phyloP scores from a whole-genome alignment of 106 monocot genomes.

The Allium sativum region DNA sequence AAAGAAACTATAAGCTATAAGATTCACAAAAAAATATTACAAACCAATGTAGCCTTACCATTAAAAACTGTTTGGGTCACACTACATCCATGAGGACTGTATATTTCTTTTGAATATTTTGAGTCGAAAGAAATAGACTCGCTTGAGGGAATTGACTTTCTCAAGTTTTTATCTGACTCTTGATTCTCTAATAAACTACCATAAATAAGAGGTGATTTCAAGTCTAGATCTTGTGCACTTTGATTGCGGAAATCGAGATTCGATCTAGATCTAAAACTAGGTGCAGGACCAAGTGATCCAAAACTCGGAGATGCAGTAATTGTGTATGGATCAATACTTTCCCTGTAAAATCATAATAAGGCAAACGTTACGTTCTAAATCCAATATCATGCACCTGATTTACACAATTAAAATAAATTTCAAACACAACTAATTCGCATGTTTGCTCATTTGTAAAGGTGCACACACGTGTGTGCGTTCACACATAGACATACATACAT shows the following conservation, averaged over 20 bases:
- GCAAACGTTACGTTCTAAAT: background rate
- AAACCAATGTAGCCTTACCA: conserved; percentile 31
- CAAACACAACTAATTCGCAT: background rate
- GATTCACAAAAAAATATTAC: background rate
- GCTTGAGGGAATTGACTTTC: conserved; percentile 10
- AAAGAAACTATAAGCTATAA: conserved; percentile 1
- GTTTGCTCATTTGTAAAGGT: background rate
- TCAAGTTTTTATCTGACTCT: conserved; percentile 21
- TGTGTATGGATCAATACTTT: conserved; percentile 61
- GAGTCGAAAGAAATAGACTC: conserved; percentile 30
- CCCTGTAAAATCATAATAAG: conserved; percentile 23
- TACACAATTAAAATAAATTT: background rate
- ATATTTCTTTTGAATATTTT: conserved; percentile 32
- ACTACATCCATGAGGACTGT: conserved; percentile 44
- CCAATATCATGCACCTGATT: background rate
- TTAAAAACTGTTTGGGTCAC: conserved; percentile 84
- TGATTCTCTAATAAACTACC: conserved; percentile 15
- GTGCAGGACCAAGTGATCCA: conserved; percentile 40
- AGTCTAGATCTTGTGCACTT: conserved; percentile 28
- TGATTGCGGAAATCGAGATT: conserved; percentile 27
- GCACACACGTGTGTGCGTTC: background rate
- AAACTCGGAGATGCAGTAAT: conserved; percentile 74
- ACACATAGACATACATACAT: background rate
- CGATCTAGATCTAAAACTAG: conserved; percentile 39
- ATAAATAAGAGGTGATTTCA: conserved; percentile 37